Evolutionary conservation across 2,329 filamentous ascomycete genomes (phyloP).

Genomic region (Sclerotinia spermophila): DNA sequence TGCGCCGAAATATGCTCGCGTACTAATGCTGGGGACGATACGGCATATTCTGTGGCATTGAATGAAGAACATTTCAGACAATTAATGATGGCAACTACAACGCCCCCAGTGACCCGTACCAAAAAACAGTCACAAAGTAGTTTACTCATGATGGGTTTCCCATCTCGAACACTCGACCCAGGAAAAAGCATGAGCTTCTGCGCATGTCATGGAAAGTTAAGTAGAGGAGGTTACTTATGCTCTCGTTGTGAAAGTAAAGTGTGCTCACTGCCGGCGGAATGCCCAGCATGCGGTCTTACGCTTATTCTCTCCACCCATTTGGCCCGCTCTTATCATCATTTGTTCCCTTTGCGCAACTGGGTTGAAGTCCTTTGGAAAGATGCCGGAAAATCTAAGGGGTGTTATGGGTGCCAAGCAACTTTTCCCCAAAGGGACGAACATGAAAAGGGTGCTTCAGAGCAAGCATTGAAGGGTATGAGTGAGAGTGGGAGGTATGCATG

Average conservation of each 20-base stretch:
- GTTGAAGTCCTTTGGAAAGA: conserved; percentile 79
- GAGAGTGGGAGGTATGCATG: conserved; percentile 89
- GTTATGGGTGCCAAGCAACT: conserved; percentile 69
- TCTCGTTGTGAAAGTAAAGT: conserved; percentile 86
- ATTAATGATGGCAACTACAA: conserved; percentile 83
- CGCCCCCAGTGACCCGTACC: conserved; percentile 77
- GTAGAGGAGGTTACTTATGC: conserved; percentile 83
- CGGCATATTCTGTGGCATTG: conserved; percentile 77
- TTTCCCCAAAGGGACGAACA: conserved; percentile 25
- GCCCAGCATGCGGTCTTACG: conserved; percentile 85
- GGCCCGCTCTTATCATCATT: conserved; percentile 87
- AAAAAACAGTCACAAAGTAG: conserved; percentile 55
- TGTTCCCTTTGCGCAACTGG: conserved; percentile 90
- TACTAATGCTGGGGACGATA: conserved; percentile 77
- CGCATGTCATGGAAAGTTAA: conserved; percentile 83
- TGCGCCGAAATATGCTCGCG: conserved; percentile 84
- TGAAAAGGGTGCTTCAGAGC: conserved; percentile 32
- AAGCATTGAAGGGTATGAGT: conserved; percentile 61
- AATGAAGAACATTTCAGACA: conserved; percentile 87
- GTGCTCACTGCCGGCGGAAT: conserved; percentile 84
- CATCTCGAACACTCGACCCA: conserved; percentile 74
- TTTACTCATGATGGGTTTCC: conserved; percentile 97
- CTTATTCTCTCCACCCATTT: conserved; percentile 92
- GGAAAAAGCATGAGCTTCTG: conserved; percentile 68
- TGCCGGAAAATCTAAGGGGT: conserved; percentile 55